Percentiles rank a stretch among this genome's conserved stretches.
phyloP scores from a whole-genome alignment of 331 rosid genomes.

The Acacia concinna region DNA sequence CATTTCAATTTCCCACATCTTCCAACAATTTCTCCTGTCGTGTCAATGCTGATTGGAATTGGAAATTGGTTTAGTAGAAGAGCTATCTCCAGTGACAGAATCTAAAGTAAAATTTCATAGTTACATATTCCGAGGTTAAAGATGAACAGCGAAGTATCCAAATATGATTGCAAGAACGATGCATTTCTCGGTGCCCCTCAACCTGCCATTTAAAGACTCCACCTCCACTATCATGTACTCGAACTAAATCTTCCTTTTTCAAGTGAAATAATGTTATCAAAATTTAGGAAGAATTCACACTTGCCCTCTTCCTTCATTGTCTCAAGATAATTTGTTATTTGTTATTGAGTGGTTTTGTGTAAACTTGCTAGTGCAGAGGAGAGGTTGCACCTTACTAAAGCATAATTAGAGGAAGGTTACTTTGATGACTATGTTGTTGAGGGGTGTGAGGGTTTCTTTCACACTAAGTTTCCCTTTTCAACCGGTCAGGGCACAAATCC shows the following conservation, averaged over 20 bases:
- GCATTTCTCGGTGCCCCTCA: slow-evolving; percentile 18
- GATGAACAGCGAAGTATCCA: slow-evolving; percentile 31
- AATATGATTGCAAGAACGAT: slow-evolving; percentile 16
- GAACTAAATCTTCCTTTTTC: slow-evolving; percentile 30
- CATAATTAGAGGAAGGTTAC: no score
- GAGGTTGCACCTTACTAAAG: no score
- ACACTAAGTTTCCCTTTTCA: no score
- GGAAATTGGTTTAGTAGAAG: slow-evolving; percentile 71
- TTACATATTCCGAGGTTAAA: slow-evolving; percentile 73
- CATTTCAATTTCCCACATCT: slow-evolving; percentile 73
- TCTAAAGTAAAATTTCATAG: slow-evolving; percentile 48
- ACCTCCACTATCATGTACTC: slow-evolving; percentile 20
- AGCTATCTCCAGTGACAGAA: slow-evolving; percentile 53
- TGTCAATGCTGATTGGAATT: slow-evolving; percentile 50
- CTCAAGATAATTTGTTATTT: no score
- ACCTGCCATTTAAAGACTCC: not conserved
- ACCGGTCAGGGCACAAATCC: no score
- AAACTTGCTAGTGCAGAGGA: no score
- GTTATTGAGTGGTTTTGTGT: no score
- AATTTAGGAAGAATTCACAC: no score
- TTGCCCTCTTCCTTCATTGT: not conserved
- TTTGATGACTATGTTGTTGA: no score
- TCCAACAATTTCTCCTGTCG: slow-evolving; percentile 67
- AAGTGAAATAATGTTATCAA: slow-evolving; percentile 38
- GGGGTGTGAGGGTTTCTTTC: no score